phyloP scores from a whole-genome alignment of 495 filamentous ascomycete genomes.

The Saxophila tyrrhenica region DNA sequence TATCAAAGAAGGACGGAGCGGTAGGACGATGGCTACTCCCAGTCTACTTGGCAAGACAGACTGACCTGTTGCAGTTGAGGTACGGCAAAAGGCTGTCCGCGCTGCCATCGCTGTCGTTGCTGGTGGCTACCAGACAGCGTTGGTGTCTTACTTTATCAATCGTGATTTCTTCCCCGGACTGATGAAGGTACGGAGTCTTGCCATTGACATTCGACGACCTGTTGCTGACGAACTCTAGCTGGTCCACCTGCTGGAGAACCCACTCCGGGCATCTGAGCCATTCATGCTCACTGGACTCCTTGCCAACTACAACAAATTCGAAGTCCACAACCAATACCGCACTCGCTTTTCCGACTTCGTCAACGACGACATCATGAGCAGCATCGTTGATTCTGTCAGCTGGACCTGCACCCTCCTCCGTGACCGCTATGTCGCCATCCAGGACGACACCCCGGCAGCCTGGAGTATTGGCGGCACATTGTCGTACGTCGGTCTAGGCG shows the following conservation, averaged over 20 bases:
- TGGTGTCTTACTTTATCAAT: slow-evolving; percentile 91
- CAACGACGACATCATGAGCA: slow-evolving; percentile 76
- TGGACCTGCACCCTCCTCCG: slow-evolving; percentile 52
- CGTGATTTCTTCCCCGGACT: slow-evolving; percentile 86
- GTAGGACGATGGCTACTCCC: slow-evolving; percentile 37
- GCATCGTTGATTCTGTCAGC: slow-evolving; percentile 65
- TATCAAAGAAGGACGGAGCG: slow-evolving; percentile 63
- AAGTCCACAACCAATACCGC: slow-evolving; percentile 95
- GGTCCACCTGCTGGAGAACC: slow-evolving; percentile 66
- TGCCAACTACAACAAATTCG: slow-evolving; percentile 98
- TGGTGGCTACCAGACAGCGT: slow-evolving; percentile 83
- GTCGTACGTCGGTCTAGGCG: slow-evolving; percentile 71
- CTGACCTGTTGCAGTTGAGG: slow-evolving; percentile 41
- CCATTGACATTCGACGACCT: not conserved
- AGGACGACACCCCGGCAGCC: slow-evolving; percentile 83
- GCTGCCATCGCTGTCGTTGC: slow-evolving; percentile 76
- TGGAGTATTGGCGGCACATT: slow-evolving; percentile 76
- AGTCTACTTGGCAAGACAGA: not conserved
- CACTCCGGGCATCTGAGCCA: slow-evolving; percentile 52
- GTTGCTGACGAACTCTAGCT: slow-evolving; percentile 42
- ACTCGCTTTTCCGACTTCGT: slow-evolving; percentile 94
- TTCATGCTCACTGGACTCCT: slow-evolving; percentile 80
- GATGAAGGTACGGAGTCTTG: slow-evolving; percentile 61
- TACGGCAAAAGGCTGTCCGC: slow-evolving; percentile 69
- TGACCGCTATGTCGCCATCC: slow-evolving; percentile 72